Evolutionary conservation across 169 alveolate species (phyloP).

Genomic region (Cryptosporidium ryanae): DNA sequence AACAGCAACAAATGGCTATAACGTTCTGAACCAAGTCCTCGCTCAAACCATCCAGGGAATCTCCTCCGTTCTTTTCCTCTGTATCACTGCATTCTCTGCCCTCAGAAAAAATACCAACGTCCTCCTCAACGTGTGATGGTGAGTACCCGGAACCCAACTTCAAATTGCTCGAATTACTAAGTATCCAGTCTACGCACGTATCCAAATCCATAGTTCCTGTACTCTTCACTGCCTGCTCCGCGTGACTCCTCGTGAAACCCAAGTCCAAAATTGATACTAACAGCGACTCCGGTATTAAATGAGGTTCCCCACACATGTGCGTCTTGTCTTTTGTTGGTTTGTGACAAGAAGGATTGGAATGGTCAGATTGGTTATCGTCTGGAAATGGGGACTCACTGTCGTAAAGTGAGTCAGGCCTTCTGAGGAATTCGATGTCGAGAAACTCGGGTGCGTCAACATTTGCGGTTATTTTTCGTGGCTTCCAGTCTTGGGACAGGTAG

Average conservation of each 20-base stretch:
- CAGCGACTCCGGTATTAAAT: conserved; percentile 5
- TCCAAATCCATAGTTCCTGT: conserved; percentile 75
- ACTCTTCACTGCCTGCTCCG: conserved; percentile 16
- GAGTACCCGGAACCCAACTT: not conserved
- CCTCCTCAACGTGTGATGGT: conserved; percentile 9
- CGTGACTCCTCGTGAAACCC: conserved; percentile 47
- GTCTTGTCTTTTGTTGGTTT: too few species aligned
- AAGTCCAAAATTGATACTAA: conserved; percentile 20
- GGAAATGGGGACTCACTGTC: conserved; percentile 76
- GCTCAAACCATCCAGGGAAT: not conserved
- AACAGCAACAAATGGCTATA: conserved; percentile 49
- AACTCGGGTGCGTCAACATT: conserved; percentile 79
- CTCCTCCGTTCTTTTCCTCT: not conserved
- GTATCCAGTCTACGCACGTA: conserved; percentile 79
- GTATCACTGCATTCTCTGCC: not conserved
- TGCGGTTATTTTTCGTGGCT: conserved; percentile 76
- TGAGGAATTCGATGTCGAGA: conserved; percentile 77
- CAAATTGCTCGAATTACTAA: conserved; percentile 72
- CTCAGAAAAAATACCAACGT: not conserved
- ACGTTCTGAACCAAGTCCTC: conserved; percentile 16
- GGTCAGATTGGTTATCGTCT: not conserved
- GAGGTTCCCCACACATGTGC: not conserved
- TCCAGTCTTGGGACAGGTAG: conserved; percentile 80
- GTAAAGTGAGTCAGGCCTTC: conserved; percentile 76
- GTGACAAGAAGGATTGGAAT: not conserved